Evolutionary conservation across 2,329 filamentous ascomycete species (phyloP), one percentile per base, ranked within the genome.

Genomic region (Verticillium albo-atrum): DNA sequence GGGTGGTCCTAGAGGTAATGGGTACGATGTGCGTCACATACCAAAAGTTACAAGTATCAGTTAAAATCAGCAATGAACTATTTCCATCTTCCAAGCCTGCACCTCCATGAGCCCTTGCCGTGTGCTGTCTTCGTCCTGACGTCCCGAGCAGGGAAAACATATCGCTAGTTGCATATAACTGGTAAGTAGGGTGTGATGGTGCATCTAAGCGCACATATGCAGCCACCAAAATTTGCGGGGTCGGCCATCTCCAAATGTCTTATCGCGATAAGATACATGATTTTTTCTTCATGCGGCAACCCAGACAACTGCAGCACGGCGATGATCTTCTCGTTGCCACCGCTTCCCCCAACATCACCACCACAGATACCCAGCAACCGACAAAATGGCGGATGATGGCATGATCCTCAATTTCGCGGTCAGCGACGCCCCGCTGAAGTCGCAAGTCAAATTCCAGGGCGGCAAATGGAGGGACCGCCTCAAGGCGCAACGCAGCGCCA

Each of bases 341-440:
- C 42, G 51, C 25, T 15, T 54, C 25, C 15, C 28, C 28, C 28
- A 54, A 54, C 6, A 25, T 50, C 42, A 23, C 51, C 51, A 53
- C 25, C 25, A 25, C 35, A 32, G 30, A 32, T 32, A 57, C 14
- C 34, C 47, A 10, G 25, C 47, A 5, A 35, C 58, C 62, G 51
- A 58, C 61, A 70, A 60, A 62, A 97, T 98, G 93, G 91, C 91
- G 56, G 93, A 98, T 79, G 91, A 96, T 87, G 92, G 92, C 66
- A 90, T 99, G 86, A 84, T 97, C 60, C 80, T 98, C 71, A 98
- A 98, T 69, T 97, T 98, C 72, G 88, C 92, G 67, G 79, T 97
- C 60, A 83, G 85, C 28, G 87, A 91, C 62, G 83, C 79, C 20
- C 83, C 89, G 14, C 72, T 91, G 58, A 82, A 87, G 61, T 79